A percentile compares a stretch with the other conserved stretches of the same genome.
These are phyloP conservation scores for Epichloe scottii DNA, from an alignment of 2,329 filamentous ascomycete species.

Conservation along the genomic window DNA sequence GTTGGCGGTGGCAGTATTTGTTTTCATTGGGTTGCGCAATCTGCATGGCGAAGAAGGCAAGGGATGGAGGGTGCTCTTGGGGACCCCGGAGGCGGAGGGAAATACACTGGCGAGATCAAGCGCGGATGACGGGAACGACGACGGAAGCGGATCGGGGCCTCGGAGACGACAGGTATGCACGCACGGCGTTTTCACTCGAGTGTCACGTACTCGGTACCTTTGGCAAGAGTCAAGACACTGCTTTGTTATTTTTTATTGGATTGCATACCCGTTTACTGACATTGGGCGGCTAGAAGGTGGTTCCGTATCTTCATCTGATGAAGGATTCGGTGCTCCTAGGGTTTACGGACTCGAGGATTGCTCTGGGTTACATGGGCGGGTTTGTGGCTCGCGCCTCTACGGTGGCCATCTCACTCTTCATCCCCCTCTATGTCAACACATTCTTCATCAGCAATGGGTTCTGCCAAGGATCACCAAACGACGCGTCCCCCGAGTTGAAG, in stretches of 20 bases:
- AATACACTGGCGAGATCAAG: slow-evolving; percentile 11
- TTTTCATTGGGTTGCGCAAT: slow-evolving; percentile 62
- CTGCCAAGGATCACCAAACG: slow-evolving; percentile 55
- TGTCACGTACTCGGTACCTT: neutral
- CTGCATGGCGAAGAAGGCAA: slow-evolving; percentile 66
- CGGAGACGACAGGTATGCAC: slow-evolving; percentile 16
- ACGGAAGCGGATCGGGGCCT: slow-evolving; percentile 7
- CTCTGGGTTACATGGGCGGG: slow-evolving; percentile 79
- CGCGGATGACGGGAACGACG: slow-evolving; percentile 3
- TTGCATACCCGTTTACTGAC: neutral
- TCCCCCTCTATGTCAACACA: slow-evolving; percentile 84
- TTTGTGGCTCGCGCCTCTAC: slow-evolving; percentile 92
- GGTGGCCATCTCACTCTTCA: slow-evolving; percentile 88
- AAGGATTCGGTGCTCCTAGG: slow-evolving; percentile 55
- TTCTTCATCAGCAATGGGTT: slow-evolving; percentile 75
- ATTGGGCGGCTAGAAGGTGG: slow-evolving; percentile 19
- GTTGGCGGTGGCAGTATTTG: slow-evolving; percentile 58
- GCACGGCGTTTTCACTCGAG: neutral
- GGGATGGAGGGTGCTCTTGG: slow-evolving; percentile 49
- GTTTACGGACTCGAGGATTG: slow-evolving; percentile 64
- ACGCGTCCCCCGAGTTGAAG: slow-evolving; percentile 63
- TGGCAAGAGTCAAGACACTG: no score
- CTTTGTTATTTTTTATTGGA: neutral
- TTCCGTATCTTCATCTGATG: slow-evolving; percentile 49
- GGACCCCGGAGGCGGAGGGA: slow-evolving; percentile 17